Evolutionary conservation across 169 alveolate genomes (phyloP).

Genomic region (Cryptosporidium sp.): DNA sequence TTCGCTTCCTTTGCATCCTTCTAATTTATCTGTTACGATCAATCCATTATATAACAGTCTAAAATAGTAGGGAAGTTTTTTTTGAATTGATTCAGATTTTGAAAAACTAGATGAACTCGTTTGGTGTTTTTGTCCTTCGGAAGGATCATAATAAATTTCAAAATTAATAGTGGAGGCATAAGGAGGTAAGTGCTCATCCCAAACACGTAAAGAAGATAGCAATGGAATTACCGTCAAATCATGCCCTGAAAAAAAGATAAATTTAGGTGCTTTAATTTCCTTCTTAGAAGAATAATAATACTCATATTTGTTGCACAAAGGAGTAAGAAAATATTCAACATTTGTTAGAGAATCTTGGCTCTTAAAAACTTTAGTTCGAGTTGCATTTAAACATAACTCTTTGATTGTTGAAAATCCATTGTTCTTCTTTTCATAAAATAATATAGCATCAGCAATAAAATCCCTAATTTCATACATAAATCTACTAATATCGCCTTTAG

Average conservation of each 20-base stretch:
- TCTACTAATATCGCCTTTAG: slow-evolving; percentile 33
- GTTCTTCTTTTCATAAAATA: not conserved
- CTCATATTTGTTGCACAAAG: slow-evolving; percentile 17
- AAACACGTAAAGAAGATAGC: slow-evolving; percentile 26
- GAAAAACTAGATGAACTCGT: too few relatives aligned
- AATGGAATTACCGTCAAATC: slow-evolving; percentile 64
- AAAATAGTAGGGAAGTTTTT: slow-evolving; percentile 21
- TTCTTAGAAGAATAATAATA: not conserved
- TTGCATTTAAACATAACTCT: slow-evolving; percentile 12
- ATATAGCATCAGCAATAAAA: slow-evolving; percentile 16
- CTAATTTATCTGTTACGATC: slow-evolving; percentile 22
- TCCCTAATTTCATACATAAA: slow-evolving; percentile 22
- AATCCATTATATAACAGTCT: slow-evolving; percentile 60
- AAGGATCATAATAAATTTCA: slow-evolving; percentile 33
- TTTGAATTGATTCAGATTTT: not conserved
- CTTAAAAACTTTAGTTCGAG: too few relatives aligned
- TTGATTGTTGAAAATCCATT: not conserved
- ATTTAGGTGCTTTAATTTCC: slow-evolving; percentile 44
- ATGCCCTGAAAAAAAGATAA: slow-evolving; percentile 58
- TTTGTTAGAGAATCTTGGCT: not conserved
- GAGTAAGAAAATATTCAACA: not conserved
- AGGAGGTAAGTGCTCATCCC: slow-evolving; percentile 76
- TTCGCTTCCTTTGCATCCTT: slow-evolving; percentile 13
- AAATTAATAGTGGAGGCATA: slow-evolving; percentile 67
- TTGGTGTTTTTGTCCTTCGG: too few relatives aligned